phyloP scores from a whole-genome alignment of 495 filamentous ascomycete genomes.

The Aspergillus avenaceus region DNA sequence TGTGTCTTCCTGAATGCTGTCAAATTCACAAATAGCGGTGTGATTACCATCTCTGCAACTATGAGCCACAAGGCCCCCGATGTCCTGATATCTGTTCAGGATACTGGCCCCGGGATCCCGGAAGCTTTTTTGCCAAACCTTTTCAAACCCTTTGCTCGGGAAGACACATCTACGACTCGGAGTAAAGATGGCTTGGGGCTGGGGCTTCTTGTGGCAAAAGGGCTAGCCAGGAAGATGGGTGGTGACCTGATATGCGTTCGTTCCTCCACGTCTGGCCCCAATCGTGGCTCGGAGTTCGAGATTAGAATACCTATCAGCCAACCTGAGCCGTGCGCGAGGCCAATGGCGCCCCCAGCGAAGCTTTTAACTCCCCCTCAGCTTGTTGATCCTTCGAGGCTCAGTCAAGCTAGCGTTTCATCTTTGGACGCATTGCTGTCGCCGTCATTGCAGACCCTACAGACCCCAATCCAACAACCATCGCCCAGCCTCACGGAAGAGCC shows the following conservation, averaged over 20 bases:
- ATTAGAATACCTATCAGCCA: constrained; percentile 63
- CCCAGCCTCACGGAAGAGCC: constrained; percentile 32
- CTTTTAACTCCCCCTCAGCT: constrained; percentile 25
- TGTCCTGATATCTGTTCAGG: constrained; percentile 58
- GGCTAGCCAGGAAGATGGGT: constrained; percentile 68
- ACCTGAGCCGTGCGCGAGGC: constrained; percentile 35
- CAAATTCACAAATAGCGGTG: constrained; percentile 72
- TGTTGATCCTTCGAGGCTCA: constrained; percentile 18
- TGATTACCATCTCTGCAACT: constrained; percentile 55
- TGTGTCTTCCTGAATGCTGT: constrained; percentile 75
- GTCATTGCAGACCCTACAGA: constrained; percentile 16
- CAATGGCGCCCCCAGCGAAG: constrained; percentile 34
- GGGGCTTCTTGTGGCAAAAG: constrained; percentile 73
- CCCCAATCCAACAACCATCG: constrained; percentile 29
- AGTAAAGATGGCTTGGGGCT: constrained; percentile 71
- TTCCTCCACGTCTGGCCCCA: constrained; percentile 63
- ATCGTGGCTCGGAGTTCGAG: constrained; percentile 69
- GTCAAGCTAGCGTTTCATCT: constrained; percentile 20
- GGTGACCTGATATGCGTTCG: constrained; percentile 67
- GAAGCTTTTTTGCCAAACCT: constrained; percentile 64
- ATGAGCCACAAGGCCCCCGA: constrained; percentile 48
- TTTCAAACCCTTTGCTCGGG: constrained; percentile 71
- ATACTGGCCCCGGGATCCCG: constrained; percentile 73
- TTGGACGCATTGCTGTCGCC: constrained; percentile 21
- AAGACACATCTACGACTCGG: constrained; percentile 69